Evolutionary conservation across 148 eudicot genomes (phyloP).

Genomic region (Rhododendron kiyosumense): DNA sequence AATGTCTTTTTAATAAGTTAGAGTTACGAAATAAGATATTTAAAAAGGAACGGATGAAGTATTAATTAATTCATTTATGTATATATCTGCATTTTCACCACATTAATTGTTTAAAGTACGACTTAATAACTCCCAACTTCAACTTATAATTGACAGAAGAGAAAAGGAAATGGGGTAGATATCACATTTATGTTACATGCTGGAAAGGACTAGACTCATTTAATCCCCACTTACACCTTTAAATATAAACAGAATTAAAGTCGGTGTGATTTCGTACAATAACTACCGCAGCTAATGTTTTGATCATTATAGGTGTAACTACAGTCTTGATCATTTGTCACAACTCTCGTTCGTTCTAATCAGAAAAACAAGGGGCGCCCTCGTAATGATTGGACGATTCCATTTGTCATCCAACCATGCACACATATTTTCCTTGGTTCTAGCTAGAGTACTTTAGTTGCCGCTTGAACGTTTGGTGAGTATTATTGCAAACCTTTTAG

Average conservation of each 20-base stretch:
- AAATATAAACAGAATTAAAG: neutral
- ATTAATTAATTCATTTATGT: too few species aligned
- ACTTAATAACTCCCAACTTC: neutral
- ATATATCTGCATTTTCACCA: neutral
- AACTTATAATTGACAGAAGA: neutral
- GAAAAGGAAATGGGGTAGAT: neutral
- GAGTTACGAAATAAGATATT: too few species aligned
- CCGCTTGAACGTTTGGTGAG: neutral
- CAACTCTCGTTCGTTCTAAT: neutral
- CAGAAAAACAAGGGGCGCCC: neutral
- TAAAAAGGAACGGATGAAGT: too few species aligned
- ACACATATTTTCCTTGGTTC: neutral
- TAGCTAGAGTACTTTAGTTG: neutral
- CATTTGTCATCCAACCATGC: neutral
- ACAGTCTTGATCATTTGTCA: constrained; percentile 6
- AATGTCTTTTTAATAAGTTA: too few species aligned
- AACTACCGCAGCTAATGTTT: neutral
- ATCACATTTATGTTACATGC: neutral
- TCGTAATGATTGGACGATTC: neutral
- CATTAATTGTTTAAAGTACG: neutral
- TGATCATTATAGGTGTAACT: neutral
- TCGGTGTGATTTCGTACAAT: neutral
- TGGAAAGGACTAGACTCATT: neutral
- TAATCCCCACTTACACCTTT: neutral
- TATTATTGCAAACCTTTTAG: neutral